phyloP scores from a whole-genome alignment of 345 rosid species.

The Diplotaxis tenuifolia region DNA sequence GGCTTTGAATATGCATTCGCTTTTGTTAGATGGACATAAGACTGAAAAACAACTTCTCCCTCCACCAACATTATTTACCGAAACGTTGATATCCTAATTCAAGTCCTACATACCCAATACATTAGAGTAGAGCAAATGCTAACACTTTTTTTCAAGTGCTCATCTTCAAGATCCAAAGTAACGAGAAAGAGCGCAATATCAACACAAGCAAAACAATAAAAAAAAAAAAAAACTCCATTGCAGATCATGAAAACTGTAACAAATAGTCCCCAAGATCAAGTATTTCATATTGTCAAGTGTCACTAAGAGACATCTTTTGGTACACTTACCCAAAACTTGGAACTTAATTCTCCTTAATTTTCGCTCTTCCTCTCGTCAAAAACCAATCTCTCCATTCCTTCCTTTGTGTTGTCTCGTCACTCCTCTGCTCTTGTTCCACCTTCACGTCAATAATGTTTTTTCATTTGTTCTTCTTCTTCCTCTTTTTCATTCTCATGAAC shows the following conservation, averaged over 20 bases:
- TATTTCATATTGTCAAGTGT: too few relatives aligned
- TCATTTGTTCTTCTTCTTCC: too few relatives aligned
- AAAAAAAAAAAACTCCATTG: too few relatives aligned
- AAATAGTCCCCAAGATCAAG: conserved; percentile 23
- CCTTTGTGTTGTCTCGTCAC: conserved; percentile 8
- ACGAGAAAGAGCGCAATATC: too few relatives aligned
- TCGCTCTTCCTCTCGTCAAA: conserved; percentile 38
- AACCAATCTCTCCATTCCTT: background rate
- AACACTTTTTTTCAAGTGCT: conserved; percentile 3
- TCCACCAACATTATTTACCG: too few relatives aligned
- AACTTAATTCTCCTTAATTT: conserved; percentile 39
- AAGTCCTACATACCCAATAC: conserved; percentile 18
- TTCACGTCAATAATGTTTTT: too few relatives aligned
- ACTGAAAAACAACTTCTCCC: conserved; percentile 17
- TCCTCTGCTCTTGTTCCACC: background rate
- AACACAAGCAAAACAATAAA: conserved; percentile 18
- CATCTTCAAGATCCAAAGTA: conserved; percentile 19
- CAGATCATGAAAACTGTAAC: conserved; percentile 7
- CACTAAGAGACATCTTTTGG: too few relatives aligned
- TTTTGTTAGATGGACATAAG: conserved; percentile 5
- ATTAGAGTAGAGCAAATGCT: conserved; percentile 11
- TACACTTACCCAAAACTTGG: conserved; percentile 14
- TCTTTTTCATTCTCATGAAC: too few relatives aligned
- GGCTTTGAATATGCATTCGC: conserved; percentile 37
- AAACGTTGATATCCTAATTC: background rate